Percentiles rank a stretch among this genome's conserved stretches.
Conservation (phyloP, 768 basidiomycete genomes). For the Lyophyllum atratum region DNA sequence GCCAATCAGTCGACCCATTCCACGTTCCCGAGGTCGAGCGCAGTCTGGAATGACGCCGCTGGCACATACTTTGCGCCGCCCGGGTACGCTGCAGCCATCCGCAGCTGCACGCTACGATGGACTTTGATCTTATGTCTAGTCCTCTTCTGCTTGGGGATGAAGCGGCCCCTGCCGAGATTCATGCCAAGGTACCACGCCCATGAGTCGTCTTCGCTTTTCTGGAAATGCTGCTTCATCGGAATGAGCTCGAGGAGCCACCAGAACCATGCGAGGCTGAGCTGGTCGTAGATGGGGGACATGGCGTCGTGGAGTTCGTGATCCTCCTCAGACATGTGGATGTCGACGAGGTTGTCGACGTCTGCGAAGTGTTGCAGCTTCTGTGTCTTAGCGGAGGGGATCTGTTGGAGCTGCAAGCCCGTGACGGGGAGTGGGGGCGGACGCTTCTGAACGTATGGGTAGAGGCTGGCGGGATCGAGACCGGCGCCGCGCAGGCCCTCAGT, state of each 20-base stretch:
- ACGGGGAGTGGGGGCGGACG: constrained; percentile 43
- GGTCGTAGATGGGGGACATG: constrained; percentile 47
- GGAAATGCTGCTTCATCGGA: constrained; percentile 23
- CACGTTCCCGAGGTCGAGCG: constrained; percentile 22
- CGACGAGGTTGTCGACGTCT: constrained; percentile 21
- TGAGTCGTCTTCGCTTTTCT: constrained; percentile 13
- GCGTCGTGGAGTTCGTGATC: constrained; percentile 54
- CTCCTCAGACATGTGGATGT: constrained; percentile 36
- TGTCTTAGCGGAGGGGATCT: constrained; percentile 30
- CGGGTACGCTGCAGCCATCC: constrained; percentile 31
- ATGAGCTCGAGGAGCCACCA: constrained; percentile 39
- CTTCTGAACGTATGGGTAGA: constrained; percentile 35
- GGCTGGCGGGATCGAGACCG: constrained; percentile 33
- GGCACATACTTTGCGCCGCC: constrained; percentile 30
- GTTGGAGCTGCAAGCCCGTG: constrained; percentile 14
- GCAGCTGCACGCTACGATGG: constrained; percentile 36
- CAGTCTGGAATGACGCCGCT: constrained; percentile 29
- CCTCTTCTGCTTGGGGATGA: constrained; percentile 26
- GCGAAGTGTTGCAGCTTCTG: background rate
- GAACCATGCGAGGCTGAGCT: constrained; percentile 34
- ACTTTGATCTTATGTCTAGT: constrained; percentile 21
- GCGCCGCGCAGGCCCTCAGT: background rate
- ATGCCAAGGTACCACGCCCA: constrained; percentile 9
- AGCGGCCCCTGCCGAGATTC: constrained; percentile 32
- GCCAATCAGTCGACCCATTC: constrained; percentile 31